Evolutionary conservation across 345 rosid species (phyloP), one percentile per base, ranked within the genome.

Genomic region (Gossypium ekmanianum): DNA sequence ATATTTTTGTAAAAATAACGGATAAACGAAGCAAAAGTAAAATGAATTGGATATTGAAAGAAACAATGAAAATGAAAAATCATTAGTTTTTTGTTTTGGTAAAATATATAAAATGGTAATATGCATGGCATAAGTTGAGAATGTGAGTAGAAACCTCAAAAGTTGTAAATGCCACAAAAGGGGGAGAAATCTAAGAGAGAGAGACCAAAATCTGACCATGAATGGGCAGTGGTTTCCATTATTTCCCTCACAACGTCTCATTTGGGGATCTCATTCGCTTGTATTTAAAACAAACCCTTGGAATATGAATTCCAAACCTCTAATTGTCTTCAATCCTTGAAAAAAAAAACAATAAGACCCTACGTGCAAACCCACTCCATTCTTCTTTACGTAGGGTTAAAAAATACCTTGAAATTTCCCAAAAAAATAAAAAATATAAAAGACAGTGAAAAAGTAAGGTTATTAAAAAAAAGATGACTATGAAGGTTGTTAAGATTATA

Each of bases 241-340:
- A 34, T 55, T 79, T 79, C 68, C 77, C 82, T 82, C 80, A 6
- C 71, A 1, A 22, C 80, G 26, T 61, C 75, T 78, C 59, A 6
- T 54, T 24, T 73, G 16, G 41, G 7, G 7, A 34, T 34, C 41
- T 34, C 41, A 4, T 34, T 5, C 41, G 1, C 41, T 34, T 34
- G 41, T 34, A 34, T 71, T 29, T 62, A 56, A 56, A 57, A 69
- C 17, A 11, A 54, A 54, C 74, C 9, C 29, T 2, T n/a, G 56
- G 1, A 1, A 41, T 11, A 2, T 44, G 64, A 43, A 24, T 24
- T 24, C 11, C 54, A 39, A 29, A 50, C n/a, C 2, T 47, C 41
- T 34, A 34, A 22, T 50, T 63, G 1, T 7, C 68, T 8, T 39
- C n/a, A 27, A 61, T 59, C 20, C 9, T 67, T 41, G n/a, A 3